Base-by-base conservation (phyloP, 495 filamentous ascomycete genomes). In the Lepidopterella palustris region DNA sequence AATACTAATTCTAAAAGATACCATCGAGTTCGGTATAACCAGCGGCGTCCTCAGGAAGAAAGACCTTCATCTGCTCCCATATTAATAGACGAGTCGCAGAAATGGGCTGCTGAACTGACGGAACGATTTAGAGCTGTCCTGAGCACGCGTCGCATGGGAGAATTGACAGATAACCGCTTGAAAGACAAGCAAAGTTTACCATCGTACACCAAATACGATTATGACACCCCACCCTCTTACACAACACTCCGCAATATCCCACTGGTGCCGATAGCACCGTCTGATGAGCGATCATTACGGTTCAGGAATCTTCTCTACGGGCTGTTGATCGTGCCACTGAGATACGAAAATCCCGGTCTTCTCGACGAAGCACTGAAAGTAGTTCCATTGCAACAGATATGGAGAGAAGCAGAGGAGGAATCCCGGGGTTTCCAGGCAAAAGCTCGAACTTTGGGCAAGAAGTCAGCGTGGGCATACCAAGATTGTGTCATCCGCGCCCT, bases 271-370 rank as follows among this genome's bases (percentile, higher is more conserved):
- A 9, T 35, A 20, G 80, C 89, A 5, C 92, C 92, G 0, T 77
- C 84, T 62, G 87, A 92, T 71, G 70, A 79, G 40, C 73, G 77
- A n/a, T 88, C 87, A 0, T 76, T 87, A 24, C 91, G 87, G 61
- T 96, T 97, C 69, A 83, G 87, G 42, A 92, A 86, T 73, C 74
- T 90, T 20, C 77, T 97, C 8, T 77, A 89, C 49, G 83, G 85
- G 3, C 73, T 96, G 11, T 92, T 91, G 2, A 76, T 82, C 15
- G 92, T 87, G 15, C 92, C 92, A 10, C 88, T 82, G 20, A 90
- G 89, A 70, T 97, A 95, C 73, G 92, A 97, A 74, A 96, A 97
- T 68, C 90, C 92, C 0, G 92, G 92, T 26, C 77, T 97, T 27
- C 78, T 97, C 29, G 92, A 97, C 70, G 91, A 97, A 70, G 92